phyloP scores from a whole-genome alignment of 2,329 filamentous ascomycete species.

The Pseudocercospora ulei region DNA sequence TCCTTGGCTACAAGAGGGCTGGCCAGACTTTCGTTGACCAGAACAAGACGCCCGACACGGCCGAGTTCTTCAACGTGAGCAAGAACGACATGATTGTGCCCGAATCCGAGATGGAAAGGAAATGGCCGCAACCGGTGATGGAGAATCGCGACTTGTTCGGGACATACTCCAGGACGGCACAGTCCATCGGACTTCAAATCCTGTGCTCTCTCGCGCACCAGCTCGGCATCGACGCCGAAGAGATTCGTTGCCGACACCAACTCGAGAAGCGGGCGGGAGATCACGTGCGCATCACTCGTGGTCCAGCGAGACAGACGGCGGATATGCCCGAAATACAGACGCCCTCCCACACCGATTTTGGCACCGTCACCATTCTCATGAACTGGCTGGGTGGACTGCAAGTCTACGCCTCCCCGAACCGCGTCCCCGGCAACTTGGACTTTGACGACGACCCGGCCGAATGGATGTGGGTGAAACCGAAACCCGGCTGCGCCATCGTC shows the following conservation, averaged over 20 bases:
- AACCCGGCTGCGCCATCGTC: constrained; percentile 40
- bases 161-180: constrained; percentile 41
- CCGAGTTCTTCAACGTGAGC: constrained; percentile 49
- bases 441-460: constrained; percentile 26
- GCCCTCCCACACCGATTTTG: constrained; percentile 47
- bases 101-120: constrained; percentile 27
- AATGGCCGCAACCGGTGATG: constrained; percentile 27
- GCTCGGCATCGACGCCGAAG: constrained; percentile 38
- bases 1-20: constrained; percentile 35
- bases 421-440: constrained; percentile 18
- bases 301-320: constrained; percentile 38
- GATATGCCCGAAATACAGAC: constrained; percentile 35
- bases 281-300: constrained; percentile 46
- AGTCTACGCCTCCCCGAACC: constrained; percentile 33
- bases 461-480: constrained; percentile 49
- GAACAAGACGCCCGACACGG: constrained; percentile 44
- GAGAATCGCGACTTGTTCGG: constrained; percentile 31
- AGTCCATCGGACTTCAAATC: constrained; percentile 42
- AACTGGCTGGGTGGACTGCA: constrained; percentile 50
- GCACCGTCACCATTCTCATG: constrained; percentile 49
- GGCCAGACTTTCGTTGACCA: constrained; percentile 43
- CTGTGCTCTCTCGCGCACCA: constrained; percentile 41
- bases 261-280: constrained; percentile 41
- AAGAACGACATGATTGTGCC: constrained; percentile 47
- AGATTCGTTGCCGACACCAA: constrained; percentile 41